Evolutionary conservation across 2,329 filamentous ascomycete genomes (phyloP).

Genomic region (Exophiala alcalophila): DNA sequence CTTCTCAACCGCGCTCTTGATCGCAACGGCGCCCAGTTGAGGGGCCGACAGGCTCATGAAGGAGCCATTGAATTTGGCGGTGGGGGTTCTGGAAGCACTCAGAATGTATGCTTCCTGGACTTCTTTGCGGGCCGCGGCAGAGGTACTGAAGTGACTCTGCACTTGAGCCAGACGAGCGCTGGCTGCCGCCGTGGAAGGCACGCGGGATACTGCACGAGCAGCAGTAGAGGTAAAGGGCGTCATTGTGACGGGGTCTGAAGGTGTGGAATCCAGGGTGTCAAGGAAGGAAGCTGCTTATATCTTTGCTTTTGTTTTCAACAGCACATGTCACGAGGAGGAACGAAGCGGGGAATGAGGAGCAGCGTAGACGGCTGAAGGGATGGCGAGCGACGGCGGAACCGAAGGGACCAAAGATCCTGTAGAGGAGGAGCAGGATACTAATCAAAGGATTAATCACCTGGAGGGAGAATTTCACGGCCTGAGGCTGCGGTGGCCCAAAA

Average conservation of each 20-base stretch:
- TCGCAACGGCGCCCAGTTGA: slow-evolving; percentile 83
- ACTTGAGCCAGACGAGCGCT: slow-evolving; percentile 47
- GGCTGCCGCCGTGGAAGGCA: slow-evolving; percentile 24
- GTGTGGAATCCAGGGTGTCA: slow-evolving; percentile 16
- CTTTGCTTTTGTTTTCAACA: slow-evolving; percentile 1
- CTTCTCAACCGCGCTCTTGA: slow-evolving; percentile 85
- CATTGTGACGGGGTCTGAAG: slow-evolving; percentile 13
- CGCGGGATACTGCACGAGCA: slow-evolving; percentile 20
- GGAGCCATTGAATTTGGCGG: slow-evolving; percentile 89
- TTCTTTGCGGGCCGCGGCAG: slow-evolving; percentile 55
- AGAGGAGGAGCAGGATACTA: no score
- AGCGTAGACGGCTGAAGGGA: not conserved
- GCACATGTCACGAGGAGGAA: slow-evolving; percentile 13
- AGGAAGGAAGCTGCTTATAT: not conserved
- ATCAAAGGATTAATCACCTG: no score
- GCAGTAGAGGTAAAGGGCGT: slow-evolving; percentile 18
- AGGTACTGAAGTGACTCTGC: slow-evolving; percentile 53
- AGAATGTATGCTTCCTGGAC: slow-evolving; percentile 92
- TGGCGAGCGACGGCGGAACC: not conserved
- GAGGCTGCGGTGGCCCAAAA: no score
- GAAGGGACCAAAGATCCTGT: not conserved
- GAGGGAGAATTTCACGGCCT: no score
- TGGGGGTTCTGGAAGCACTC: slow-evolving; percentile 84
- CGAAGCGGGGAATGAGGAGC: slow-evolving; percentile 11
- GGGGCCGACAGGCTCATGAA: slow-evolving; percentile 80